Evolutionary conservation across 345 rosid genomes (phyloP).

Genomic region (Clarkia xantiana): DNA sequence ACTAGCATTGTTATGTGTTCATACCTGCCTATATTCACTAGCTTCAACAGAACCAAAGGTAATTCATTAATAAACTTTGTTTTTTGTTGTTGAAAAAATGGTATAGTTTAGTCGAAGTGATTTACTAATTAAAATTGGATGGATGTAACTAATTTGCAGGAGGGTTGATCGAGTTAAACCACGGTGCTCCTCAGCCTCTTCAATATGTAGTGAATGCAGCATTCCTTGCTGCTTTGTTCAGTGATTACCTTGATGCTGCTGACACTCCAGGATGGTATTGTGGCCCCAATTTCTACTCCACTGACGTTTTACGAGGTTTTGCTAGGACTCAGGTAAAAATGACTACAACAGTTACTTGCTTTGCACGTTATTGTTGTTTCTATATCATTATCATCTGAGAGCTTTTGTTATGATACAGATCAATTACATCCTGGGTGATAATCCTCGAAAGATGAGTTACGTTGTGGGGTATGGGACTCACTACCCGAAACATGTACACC

Average conservation of each 20-base stretch:
- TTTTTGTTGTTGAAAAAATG: no score
- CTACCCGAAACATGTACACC: conserved; percentile 74
- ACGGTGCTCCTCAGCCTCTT: conserved; percentile 95
- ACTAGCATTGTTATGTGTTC: conserved; percentile 46
- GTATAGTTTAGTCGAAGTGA: no score
- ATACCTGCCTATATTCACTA: conserved; percentile 13
- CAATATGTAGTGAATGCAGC: conserved; percentile 92
- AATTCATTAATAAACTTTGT: background rate
- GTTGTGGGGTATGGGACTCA: conserved; percentile 71
- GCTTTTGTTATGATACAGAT: conserved; percentile 36
- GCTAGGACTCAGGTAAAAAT: conserved; percentile 62
- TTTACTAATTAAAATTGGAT: no score
- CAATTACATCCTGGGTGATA: conserved; percentile 82
- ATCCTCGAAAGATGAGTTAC: conserved; percentile 91
- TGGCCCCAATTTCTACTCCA: conserved; percentile 68
- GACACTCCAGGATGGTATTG: conserved; percentile 98
- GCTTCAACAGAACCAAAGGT: conserved; percentile 17
- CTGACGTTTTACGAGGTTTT: conserved; percentile 64
- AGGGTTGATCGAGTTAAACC: conserved; percentile 79
- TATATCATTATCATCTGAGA: no score
- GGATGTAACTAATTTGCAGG: conserved; percentile 25
- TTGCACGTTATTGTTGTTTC: background rate
- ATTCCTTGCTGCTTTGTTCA: conserved; percentile 59
- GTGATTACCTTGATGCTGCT: conserved; percentile 93
- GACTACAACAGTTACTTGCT: background rate